These are phyloP conservation scores for Phlebiopsis gigantea DNA, from an alignment of 768 basidiomycete species.

Conservation along the genomic window DNA sequence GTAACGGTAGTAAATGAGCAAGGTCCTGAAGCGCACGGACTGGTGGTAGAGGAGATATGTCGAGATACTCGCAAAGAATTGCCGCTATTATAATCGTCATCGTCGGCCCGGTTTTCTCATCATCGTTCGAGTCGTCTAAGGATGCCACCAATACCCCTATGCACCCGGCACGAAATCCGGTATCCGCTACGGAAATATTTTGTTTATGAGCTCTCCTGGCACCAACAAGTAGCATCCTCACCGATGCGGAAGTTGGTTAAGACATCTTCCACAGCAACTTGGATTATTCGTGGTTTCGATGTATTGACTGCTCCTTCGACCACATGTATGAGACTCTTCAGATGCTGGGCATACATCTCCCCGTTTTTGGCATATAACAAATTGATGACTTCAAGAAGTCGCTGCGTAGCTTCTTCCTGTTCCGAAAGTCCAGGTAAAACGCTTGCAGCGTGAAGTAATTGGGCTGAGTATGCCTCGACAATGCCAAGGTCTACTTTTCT, in stretches of 20 bases:
- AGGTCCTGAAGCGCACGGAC: constrained; percentile 42
- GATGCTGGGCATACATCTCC: constrained; percentile 49
- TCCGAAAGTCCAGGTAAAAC: constrained; percentile 28
- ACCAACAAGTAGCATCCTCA: constrained; percentile 23
- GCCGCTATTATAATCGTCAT: constrained; percentile 65
- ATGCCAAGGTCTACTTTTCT: constrained; percentile 53
- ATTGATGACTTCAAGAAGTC: constrained; percentile 53
- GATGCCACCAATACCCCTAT: constrained; percentile 31
- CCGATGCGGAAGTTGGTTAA: constrained; percentile 47
- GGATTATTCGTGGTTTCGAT: constrained; percentile 40
- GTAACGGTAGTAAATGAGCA: constrained; percentile 33
- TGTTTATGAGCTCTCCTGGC: constrained; percentile 4
- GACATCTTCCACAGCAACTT: constrained; percentile 51
- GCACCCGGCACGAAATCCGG: constrained; percentile 32
- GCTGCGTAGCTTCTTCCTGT: constrained; percentile 36
- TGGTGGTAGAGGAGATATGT: constrained; percentile 45
- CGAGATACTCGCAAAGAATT: constrained; percentile 56
- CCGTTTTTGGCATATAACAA: constrained; percentile 44
- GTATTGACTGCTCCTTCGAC: constrained; percentile 29
- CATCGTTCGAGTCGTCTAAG: constrained; percentile 30
- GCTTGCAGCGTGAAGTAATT: constrained; percentile 35
- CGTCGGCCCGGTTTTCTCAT: constrained; percentile 40
- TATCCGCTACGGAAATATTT: constrained; percentile 29
- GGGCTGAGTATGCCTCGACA: constrained; percentile 48
- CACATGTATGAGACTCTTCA: constrained; percentile 37